Base-by-base conservation (phyloP, 1,139 yeast genomes). In the Hyphopichia fennica region DNA sequence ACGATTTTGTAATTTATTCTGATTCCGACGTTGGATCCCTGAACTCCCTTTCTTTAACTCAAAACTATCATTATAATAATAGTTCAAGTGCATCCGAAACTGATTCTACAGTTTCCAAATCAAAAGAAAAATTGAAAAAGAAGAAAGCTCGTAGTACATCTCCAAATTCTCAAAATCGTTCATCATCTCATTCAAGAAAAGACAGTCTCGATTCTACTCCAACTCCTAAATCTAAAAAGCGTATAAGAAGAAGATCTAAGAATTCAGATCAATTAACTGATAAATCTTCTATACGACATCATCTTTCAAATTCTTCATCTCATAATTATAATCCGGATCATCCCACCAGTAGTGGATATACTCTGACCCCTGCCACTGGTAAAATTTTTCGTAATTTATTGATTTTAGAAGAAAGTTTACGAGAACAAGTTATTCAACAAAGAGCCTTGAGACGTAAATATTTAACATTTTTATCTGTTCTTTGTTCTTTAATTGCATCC, bases 351-450 rank as follows among this genome's bases (percentile, higher is more conserved):
- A 57, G 69, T 16, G 76, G 76, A 3, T 70, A 70, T 47, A 64
- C 75, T 1, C 69, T 65, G 57, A 64, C 67, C 38, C 80, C 88
- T 1, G 79, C 83, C 7, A 78, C 88, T 0, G 86, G 93, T 3
- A 82, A 83, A 65, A 80, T 86, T 18, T 88, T 86, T 56, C 77
- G 96, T 41, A 89, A 90, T 59, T 64, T 93, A 50, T 70, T 93
- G 39, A 85, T 91, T 20, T 61, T 90, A 41, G 99, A 93, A 60
- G 96, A 90, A 57, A 84, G 88, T 45, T 67, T 91, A 41, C 74
- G 97, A 34, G 82, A 78, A 49, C 98, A 91, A 62, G 87, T 85
- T 35, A 69, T 75, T n/a, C 84, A 81, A 45, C 91, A 88, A 56
- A 75, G 82, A 45, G 71, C 78, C 8, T 67, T 89, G 49, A 72